Evolutionary conservation across 108 stramenopile genomes (phyloP).

Genomic region (Skeletonema costatum): DNA sequence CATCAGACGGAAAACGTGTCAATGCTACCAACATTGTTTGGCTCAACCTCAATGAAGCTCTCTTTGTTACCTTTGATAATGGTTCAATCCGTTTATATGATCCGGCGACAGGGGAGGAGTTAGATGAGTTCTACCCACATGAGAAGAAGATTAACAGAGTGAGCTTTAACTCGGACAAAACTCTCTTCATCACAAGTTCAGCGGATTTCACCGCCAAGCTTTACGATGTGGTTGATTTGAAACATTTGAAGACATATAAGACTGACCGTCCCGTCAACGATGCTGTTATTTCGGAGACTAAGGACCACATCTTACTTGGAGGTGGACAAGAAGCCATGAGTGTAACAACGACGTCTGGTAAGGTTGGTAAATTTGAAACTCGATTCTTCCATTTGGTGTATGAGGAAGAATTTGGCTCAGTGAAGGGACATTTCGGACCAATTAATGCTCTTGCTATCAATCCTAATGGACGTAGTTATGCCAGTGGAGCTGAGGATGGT

Average conservation of each 20-base stretch:
- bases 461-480: conserved; percentile 93
- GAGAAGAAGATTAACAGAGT: conserved; percentile 94
- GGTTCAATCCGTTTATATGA: conserved; percentile 92
- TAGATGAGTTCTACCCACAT: conserved; percentile 82
- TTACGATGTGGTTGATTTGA: conserved; percentile 91
- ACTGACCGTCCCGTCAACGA: conserved; percentile 99
- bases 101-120: conserved; percentile 81
- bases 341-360: conserved; percentile 98
- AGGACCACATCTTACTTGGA: conserved; percentile 97
- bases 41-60: conserved; percentile 90
- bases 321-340: conserved; percentile 99
- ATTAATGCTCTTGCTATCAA: conserved; percentile 98
- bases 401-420: conserved; percentile 96
- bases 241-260: conserved; percentile 91
- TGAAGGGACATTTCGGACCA: conserved; percentile 99
- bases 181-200: conserved; percentile 93
- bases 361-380: conserved; percentile 98
- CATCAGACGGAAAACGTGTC: conserved; percentile 62
- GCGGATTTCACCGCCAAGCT: conserved; percentile 95
- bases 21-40: conserved; percentile 90
- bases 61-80: conserved; percentile 94
- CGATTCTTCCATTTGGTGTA: conserved; percentile 96
- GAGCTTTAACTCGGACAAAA: conserved; percentile 93
- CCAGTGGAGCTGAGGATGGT: conserved; percentile 95
- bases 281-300: conserved; percentile 93